Conservation (phyloP, 2,329 filamentous ascomycete genomes). For the Sporothrix luriei region DNA sequence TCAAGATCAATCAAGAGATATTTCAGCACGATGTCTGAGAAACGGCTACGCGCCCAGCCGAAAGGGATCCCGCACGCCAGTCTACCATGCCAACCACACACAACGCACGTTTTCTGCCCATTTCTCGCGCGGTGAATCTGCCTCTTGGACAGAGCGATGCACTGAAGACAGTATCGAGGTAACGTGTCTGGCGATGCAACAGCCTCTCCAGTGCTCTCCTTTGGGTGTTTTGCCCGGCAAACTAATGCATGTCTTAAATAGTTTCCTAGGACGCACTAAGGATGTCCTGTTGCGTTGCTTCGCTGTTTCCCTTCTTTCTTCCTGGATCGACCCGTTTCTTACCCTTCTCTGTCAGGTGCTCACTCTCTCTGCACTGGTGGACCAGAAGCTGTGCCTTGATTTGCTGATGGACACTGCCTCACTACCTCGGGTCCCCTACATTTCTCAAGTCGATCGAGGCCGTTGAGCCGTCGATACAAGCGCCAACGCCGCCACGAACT, state of each 20-base stretch:
- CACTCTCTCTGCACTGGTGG: background rate
- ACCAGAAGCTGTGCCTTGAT: background rate
- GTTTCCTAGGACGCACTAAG: background rate
- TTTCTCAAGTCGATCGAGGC: background rate
- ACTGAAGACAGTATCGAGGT: slow-evolving; percentile 3
- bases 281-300: background rate
- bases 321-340: background rate
- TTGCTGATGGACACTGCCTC: background rate
- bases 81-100: slow-evolving; percentile 18
- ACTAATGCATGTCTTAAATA: slow-evolving; percentile 1
- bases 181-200: background rate
- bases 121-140: slow-evolving; percentile 2
- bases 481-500: background rate
- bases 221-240: background rate
- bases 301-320: background rate
- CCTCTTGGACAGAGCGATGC: background rate
- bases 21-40: background rate
- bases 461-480: background rate
- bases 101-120: slow-evolving; percentile 23
- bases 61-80: background rate
- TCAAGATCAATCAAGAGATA: slow-evolving; percentile 1
- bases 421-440: background rate
- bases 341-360: background rate
- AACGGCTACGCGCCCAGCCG: background rate
- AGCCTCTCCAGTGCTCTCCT: background rate